These are phyloP conservation scores for Cubamyces sp. DNA, from an alignment of 768 basidiomycete species.

Conservation along the genomic window DNA sequence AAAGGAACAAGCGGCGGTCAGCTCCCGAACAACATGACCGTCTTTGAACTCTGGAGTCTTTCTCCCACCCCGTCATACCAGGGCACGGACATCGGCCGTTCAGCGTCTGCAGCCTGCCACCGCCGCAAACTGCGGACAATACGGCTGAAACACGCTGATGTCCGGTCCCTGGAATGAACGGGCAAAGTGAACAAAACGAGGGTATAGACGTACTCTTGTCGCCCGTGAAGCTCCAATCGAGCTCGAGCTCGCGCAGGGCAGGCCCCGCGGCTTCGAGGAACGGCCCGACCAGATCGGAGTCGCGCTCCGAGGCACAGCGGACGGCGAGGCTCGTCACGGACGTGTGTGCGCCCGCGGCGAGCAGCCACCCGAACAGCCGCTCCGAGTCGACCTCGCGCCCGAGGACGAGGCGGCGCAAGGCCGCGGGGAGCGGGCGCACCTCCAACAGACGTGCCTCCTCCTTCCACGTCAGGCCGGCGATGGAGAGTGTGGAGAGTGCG, in stretches of 20 bases:
- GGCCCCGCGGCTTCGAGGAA: conserved; percentile 26
- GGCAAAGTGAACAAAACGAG: background rate
- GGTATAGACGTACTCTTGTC: conserved; percentile 21
- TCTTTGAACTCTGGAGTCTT: too few species aligned
- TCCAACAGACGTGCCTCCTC: background rate
- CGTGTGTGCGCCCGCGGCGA: conserved; percentile 21
- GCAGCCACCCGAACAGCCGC: conserved; percentile 30
- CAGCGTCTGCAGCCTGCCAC: too few species aligned
- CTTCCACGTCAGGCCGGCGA: conserved; percentile 31
- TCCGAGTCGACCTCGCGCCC: conserved; percentile 28
- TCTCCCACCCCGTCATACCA: too few species aligned
- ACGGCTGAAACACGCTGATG: too few species aligned
- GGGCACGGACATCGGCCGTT: too few species aligned
- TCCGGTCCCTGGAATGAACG: too few species aligned
- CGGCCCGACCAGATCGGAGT: conserved; percentile 28
- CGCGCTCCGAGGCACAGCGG: conserved; percentile 26
- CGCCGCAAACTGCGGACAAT: too few species aligned
- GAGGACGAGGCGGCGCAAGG: conserved; percentile 21
- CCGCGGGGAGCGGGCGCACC: background rate
- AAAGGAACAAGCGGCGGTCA: background rate
- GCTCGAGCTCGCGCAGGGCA: conserved; percentile 26
- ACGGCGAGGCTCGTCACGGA: conserved; percentile 24
- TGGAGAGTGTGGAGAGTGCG: conserved; percentile 21
- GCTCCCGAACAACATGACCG: too few species aligned
- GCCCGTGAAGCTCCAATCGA: conserved; percentile 32